Evolutionary conservation across 768 basidiomycete genomes (phyloP).

Genomic region (Hericium coralloides): DNA sequence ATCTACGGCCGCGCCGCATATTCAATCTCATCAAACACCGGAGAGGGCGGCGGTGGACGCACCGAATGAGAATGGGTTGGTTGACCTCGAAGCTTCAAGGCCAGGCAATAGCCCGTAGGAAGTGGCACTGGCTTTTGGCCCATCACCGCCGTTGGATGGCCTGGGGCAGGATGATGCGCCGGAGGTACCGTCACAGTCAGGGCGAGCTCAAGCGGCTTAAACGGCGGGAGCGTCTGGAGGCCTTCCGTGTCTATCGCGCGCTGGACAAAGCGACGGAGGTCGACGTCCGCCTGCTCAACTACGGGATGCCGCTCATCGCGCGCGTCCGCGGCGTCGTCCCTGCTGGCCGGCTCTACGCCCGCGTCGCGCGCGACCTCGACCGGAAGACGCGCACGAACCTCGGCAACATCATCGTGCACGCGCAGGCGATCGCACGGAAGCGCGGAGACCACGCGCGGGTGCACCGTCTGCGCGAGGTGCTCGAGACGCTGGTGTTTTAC

Average conservation of each 20-base stretch:
- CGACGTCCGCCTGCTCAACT: not conserved
- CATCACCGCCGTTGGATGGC: too few relatives aligned
- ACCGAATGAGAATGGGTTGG: too few relatives aligned
- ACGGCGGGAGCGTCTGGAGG: not conserved
- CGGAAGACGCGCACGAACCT: constrained; percentile 27
- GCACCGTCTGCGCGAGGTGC: constrained; percentile 30
- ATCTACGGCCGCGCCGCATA: too few relatives aligned
- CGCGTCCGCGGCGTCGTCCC: constrained; percentile 2
- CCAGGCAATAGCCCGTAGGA: too few relatives aligned
- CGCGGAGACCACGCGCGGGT: constrained; percentile 36
- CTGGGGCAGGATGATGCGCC: too few relatives aligned
- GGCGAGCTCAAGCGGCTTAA: too few relatives aligned
- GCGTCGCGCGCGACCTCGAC: constrained; percentile 20
- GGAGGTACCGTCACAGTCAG: too few relatives aligned
- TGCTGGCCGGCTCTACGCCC: constrained; percentile 1
- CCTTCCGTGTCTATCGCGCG: not conserved
- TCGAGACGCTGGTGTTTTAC: constrained; percentile 33
- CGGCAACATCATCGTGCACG: constrained; percentile 52
- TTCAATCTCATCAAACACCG: too few relatives aligned
- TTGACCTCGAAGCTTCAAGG: too few relatives aligned
- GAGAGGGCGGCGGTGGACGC: too few relatives aligned
- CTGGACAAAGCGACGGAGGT: not conserved
- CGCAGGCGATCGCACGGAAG: constrained; percentile 23
- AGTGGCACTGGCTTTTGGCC: too few relatives aligned
- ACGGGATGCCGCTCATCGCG: constrained; percentile 4